A percentile compares a stretch with the other conserved stretches of the same genome.
Conservation (phyloP, 1,284 basidiomycete species). For the Rhodotorula sp. region DNA sequence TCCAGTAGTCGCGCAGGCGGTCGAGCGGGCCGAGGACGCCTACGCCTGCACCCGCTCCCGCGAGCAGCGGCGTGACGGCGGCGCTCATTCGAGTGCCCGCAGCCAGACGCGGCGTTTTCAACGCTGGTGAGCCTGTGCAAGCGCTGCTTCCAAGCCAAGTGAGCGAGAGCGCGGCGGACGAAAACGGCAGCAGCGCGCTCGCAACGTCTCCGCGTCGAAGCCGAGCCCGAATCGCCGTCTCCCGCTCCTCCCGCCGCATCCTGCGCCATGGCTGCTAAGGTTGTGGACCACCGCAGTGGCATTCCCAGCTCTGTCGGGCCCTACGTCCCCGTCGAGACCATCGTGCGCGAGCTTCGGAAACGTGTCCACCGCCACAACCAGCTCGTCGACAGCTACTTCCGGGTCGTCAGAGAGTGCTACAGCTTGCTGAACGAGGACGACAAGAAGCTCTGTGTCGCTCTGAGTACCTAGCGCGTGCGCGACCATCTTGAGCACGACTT, state of each 20-base stretch:
- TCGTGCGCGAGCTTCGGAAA: no score
- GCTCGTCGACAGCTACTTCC: no score
- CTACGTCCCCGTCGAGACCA: no score
- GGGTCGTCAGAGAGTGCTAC: no score
- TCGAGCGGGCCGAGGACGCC: neutral
- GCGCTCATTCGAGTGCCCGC: neutral
- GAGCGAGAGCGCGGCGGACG: neutral
- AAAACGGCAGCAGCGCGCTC: neutral
- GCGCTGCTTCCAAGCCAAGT: neutral
- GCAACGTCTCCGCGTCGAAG: neutral
- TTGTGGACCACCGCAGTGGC: no score
- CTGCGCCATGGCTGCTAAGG: no score
- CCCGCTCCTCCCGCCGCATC: neutral
- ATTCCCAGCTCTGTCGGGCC: no score
- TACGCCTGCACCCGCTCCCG: neutral
- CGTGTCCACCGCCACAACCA: no score
- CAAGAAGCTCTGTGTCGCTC: no score
- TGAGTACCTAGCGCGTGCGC: no score
- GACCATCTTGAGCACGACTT: no score
- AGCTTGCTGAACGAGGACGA: no score
- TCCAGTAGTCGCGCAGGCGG: constrained; percentile 25
- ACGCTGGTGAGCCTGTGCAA: neutral
- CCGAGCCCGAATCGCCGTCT: neutral
- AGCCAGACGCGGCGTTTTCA: neutral
- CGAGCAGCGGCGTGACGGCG: constrained; percentile 12